phyloP scores from a whole-genome alignment of 2,329 filamentous ascomycete genomes.

The Diaporthe batatas region DNA sequence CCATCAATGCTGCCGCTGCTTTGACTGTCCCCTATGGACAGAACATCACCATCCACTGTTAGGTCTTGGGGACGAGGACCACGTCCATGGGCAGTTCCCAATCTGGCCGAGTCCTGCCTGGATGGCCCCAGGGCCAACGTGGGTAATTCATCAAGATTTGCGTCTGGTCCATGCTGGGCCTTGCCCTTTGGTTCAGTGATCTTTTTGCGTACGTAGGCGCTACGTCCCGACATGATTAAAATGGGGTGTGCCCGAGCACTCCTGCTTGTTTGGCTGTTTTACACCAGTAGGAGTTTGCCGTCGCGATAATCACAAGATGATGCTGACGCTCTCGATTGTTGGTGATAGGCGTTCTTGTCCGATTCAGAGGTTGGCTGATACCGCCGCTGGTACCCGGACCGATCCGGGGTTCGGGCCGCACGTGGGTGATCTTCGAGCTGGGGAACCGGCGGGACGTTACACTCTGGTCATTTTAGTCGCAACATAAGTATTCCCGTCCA shows the following conservation, averaged over 20 bases:
- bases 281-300: neutral
- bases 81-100: conserved; percentile 58
- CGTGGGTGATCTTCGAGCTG: conserved; percentile 24
- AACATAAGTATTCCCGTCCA: neutral
- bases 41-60: conserved; percentile 50
- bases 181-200: conserved; percentile 60
- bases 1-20: conserved; percentile 55
- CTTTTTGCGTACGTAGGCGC: conserved; percentile 71
- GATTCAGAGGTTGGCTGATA: conserved; percentile 38
- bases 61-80: conserved; percentile 62
- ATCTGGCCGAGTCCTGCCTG: conserved; percentile 54
- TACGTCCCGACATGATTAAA: conserved; percentile 66
- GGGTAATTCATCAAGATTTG: conserved; percentile 52
- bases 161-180: conserved; percentile 49
- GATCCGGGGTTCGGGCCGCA: conserved; percentile 19
- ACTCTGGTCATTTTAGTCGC: conserved; percentile 10
- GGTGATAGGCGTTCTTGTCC: neutral
- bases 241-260: neutral
- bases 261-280: neutral
- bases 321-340: neutral
- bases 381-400: conserved; percentile 7
- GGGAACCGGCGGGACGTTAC: conserved; percentile 28
- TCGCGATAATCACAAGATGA: conserved; percentile 8
- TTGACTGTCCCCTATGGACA: conserved; percentile 51
- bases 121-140: conserved; percentile 46